A percentile compares a stretch with the other conserved stretches of the same genome.
Evolutionary conservation across 257 asterid genomes (phyloP).

Genomic region (Solanum appendiculatum): DNA sequence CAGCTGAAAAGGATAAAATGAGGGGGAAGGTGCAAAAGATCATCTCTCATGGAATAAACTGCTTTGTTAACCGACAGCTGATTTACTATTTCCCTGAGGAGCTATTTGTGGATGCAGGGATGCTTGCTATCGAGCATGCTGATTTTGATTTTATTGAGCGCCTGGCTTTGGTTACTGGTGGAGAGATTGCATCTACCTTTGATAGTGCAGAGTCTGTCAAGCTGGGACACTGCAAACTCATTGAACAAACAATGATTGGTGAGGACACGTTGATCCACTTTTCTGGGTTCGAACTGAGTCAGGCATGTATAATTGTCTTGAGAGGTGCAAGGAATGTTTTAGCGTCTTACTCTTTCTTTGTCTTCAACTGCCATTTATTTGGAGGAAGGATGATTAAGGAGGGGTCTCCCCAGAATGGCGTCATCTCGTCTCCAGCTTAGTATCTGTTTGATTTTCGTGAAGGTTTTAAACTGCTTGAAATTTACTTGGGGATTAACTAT

Average conservation of each 20-base stretch:
- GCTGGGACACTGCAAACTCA: slow-evolving; percentile 82
- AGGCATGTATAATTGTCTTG: slow-evolving; percentile 91
- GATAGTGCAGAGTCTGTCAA: slow-evolving; percentile 93
- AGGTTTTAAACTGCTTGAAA: neutral
- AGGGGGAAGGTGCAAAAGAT: slow-evolving; percentile 85
- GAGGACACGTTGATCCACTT: slow-evolving; percentile 92
- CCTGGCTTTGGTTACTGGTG: slow-evolving; percentile 87
- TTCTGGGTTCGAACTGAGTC: slow-evolving; percentile 93
- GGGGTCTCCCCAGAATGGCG: neutral
- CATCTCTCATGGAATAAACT: slow-evolving; percentile 78
- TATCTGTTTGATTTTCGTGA: neutral
- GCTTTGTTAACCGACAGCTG: slow-evolving; percentile 80
- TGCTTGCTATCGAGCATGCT: slow-evolving; percentile 95
- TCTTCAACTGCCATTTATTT: neutral
- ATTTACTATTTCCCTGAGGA: slow-evolving; percentile 90
- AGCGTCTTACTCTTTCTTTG: neutral
- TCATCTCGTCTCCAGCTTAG: neutral
- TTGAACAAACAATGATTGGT: slow-evolving; percentile 95
- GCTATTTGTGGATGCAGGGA: slow-evolving; percentile 86
- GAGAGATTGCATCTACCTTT: slow-evolving; percentile 90
- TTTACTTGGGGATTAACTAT: neutral
- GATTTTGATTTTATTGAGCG: slow-evolving; percentile 96
- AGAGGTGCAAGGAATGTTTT: slow-evolving; percentile 76
- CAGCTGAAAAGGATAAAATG: slow-evolving; percentile 85
- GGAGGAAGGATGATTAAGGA: neutral